phyloP scores from a whole-genome alignment of 352 stramenopile genomes.

The Phytophthora uliginosa region DNA sequence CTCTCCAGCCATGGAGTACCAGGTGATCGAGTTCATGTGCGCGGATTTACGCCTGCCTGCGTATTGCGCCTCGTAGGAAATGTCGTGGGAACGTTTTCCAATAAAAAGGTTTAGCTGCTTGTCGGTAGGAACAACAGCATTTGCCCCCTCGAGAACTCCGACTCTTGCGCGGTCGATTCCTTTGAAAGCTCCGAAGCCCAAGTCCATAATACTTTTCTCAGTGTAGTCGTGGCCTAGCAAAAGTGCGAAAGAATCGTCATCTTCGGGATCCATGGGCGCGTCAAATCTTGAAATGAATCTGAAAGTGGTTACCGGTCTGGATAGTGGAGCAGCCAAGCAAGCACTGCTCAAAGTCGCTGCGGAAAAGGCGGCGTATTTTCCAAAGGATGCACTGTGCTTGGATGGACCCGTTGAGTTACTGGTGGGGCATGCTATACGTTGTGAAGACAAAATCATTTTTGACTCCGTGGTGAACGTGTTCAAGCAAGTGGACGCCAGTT shows the following conservation, averaged over 20 bases:
- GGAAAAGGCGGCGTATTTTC: background rate
- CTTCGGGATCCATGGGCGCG: background rate
- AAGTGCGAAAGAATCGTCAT: background rate
- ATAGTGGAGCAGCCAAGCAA: background rate
- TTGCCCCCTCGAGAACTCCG: background rate
- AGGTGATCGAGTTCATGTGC: background rate
- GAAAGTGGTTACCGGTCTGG: background rate
- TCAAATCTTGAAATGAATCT: background rate
- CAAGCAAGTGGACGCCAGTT: background rate
- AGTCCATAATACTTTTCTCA: background rate
- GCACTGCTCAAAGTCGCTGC: background rate
- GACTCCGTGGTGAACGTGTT: background rate
- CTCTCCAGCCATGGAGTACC: background rate
- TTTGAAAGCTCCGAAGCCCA: background rate
- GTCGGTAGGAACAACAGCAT: background rate
- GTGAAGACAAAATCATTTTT: background rate
- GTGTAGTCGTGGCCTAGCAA: background rate
- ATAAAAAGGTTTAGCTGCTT: background rate
- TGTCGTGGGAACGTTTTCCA: background rate
- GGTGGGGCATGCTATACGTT: background rate
- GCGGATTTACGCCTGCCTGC: background rate
- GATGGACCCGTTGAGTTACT: background rate
- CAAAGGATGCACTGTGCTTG: background rate
- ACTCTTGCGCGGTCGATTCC: background rate
- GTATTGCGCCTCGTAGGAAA: background rate